phyloP scores from a whole-genome alignment of 75 land plant genomes.

The Sequoia sempervirens region DNA sequence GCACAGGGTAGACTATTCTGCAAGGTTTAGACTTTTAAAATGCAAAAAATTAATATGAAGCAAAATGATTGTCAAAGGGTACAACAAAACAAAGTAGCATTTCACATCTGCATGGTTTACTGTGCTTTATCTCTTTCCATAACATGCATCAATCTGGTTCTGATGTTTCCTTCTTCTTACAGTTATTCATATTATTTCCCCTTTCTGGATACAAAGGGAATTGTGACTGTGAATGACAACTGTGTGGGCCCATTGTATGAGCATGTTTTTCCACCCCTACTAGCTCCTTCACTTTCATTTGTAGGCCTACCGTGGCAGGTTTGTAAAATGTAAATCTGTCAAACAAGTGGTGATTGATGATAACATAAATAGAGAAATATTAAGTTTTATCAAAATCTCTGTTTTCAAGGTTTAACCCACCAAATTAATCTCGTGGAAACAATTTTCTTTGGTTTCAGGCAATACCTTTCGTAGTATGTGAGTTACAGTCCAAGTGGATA shows the following conservation, averaged over 20 bases:
- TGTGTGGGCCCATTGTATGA: slow-evolving; percentile 88
- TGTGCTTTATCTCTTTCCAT: not conserved
- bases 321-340: not conserved
- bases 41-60: not conserved
- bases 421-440: not conserved
- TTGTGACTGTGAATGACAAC: slow-evolving; percentile 73
- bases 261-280: slow-evolving; percentile 83
- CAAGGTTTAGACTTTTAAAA: not conserved
- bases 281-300: slow-evolving; percentile 92
- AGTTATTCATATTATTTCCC: slow-evolving; percentile 88
- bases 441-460: slow-evolving; percentile 26
- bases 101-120: not conserved
- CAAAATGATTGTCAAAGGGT: too few species aligned
- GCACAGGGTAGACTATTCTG: slow-evolving; percentile 73
- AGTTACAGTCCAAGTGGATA: slow-evolving; percentile 73
- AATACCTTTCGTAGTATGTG: slow-evolving; percentile 39
- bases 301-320: slow-evolving; percentile 93
- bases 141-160: not conserved
- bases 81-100: not conserved
- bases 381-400: not conserved
- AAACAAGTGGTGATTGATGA: slow-evolving; percentile 2
- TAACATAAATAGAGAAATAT: too few species aligned
- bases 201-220: slow-evolving; percentile 67
- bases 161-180: slow-evolving; percentile 15
- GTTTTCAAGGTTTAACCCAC: slow-evolving; percentile 14